Evolutionary conservation across 306 rosid genomes (phyloP).

Genomic region (Castanea sativa): DNA sequence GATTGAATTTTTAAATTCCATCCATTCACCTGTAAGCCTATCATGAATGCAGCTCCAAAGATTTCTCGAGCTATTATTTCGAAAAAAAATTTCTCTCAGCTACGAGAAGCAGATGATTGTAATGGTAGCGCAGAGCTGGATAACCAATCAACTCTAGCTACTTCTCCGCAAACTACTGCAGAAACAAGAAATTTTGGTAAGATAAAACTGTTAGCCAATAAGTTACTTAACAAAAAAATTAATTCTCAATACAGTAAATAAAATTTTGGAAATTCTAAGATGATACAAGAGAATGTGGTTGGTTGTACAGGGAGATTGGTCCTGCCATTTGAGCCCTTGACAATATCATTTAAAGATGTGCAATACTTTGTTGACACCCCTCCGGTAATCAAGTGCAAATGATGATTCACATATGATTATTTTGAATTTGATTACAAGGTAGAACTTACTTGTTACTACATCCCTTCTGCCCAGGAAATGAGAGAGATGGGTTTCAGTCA

Average conservation of each 20-base stretch:
- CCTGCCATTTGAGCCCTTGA: conserved; percentile 46
- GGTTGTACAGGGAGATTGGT: conserved; percentile 48
- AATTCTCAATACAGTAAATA: neutral
- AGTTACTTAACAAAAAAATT: neutral
- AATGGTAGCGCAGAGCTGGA: conserved; percentile 24
- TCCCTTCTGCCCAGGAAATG: conserved; percentile 62
- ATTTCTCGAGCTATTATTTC: conserved; percentile 50
- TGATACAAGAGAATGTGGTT: conserved; percentile 12
- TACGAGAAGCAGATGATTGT: conserved; percentile 24
- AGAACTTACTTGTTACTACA: conserved; percentile 12
- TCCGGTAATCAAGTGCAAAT: conserved; percentile 38
- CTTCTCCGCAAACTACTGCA: conserved; percentile 26
- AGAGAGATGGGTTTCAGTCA: conserved; percentile 51
- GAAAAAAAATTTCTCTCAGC: conserved; percentile 38
- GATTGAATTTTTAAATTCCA: neutral
- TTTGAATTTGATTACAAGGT: conserved; percentile 18
- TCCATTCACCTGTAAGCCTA: conserved; percentile 19
- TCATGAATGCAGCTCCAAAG: conserved; percentile 50
- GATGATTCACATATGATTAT: neutral
- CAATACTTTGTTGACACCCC: conserved; percentile 57
- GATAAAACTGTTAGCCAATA: conserved; percentile 2
- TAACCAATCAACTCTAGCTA: conserved; percentile 38
- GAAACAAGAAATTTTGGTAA: conserved; percentile 44
- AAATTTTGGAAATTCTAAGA: neutral
- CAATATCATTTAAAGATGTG: conserved; percentile 54